Conservation (phyloP, 768 basidiomycete species). For the Psilocybe cyanescens region DNA sequence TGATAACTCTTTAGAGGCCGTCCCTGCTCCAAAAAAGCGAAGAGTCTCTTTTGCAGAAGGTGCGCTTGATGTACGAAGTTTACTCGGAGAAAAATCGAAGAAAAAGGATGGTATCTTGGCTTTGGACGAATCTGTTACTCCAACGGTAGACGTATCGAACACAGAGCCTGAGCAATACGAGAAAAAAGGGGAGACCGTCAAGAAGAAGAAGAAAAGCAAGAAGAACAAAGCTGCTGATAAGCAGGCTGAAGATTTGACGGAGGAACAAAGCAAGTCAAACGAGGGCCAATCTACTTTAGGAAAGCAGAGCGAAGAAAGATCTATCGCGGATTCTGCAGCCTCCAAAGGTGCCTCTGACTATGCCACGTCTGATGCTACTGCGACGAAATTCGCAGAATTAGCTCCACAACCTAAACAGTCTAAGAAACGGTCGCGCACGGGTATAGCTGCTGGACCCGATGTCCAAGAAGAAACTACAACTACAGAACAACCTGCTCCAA, state of each 20-base stretch:
- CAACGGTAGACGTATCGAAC: background rate
- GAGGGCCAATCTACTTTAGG: constrained; percentile 9
- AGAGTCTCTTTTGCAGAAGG: constrained; percentile 24
- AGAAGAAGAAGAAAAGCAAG: constrained; percentile 15
- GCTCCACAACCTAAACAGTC: constrained; percentile 10
- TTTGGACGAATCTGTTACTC: background rate
- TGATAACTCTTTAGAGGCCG: constrained; percentile 5
- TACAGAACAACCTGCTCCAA: background rate
- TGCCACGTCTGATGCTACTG: background rate
- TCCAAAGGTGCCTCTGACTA: background rate
- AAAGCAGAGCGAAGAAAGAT: constrained; percentile 16
- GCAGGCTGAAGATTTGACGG: background rate
- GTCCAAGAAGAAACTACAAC: background rate
- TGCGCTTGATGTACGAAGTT: background rate
- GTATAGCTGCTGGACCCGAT: background rate
- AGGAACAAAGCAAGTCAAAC: background rate
- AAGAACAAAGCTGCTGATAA: constrained; percentile 8
- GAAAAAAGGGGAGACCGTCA: background rate
- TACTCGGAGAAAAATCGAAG: constrained; percentile 2
- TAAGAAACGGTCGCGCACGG: constrained; percentile 13
- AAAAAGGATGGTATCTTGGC: background rate
- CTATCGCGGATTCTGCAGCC: background rate
- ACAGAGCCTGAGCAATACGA: background rate
- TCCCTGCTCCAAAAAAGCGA: constrained; percentile 19
- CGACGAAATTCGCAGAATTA: background rate